Evolutionary conservation across 2,329 filamentous ascomycete genomes (phyloP), one percentile per base, ranked within the genome.

Genomic region (Pestalotiopsis sp.): DNA sequence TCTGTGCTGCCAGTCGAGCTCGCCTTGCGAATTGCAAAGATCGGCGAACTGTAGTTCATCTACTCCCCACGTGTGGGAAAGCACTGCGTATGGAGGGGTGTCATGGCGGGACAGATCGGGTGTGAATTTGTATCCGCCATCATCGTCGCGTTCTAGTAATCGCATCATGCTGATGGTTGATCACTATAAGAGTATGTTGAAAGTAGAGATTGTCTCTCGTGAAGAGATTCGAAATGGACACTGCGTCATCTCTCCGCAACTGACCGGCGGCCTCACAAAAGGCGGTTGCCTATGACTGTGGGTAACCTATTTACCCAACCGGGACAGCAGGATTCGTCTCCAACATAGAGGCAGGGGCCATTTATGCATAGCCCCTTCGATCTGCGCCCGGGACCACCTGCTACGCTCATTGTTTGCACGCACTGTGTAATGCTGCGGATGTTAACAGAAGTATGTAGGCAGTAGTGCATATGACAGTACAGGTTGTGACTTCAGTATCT

Each of bases 61-160:
- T 4, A 14, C 17, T 17, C 64, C 56, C 70, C 70, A 72, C 3
- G 70, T 72, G 38, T 71, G 70, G 5, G 70, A 72, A 6, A 72
- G 69, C 13, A 72, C 71, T 7, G 70, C 70, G 41, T 71, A 72
- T 13, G 60, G 60, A 38, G 60, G 60, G 13, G 38, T 63, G n/a
- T 63, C 45, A 17, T 12, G 14, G 14, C 39, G 14, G 14, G 39
- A 45, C 11, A 56, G 27, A 17, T 45, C 39, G 11, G 39, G 14
- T 45, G 39, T 45, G 5, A 45, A 45, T 9, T 17, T 45, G 39
- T 45, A 45, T 45, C 39, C 17, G 4, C 12, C 12, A 13, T 17
- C 39, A 45, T 45, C 39, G 39, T 45, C 39, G 12, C 14, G 12
- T 4, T 45, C 12, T 12, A 45, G 39, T 17, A 45, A 45, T 12